Conservation (phyloP, 108 stramenopile species). For the Cyclotella sp. region DNA sequence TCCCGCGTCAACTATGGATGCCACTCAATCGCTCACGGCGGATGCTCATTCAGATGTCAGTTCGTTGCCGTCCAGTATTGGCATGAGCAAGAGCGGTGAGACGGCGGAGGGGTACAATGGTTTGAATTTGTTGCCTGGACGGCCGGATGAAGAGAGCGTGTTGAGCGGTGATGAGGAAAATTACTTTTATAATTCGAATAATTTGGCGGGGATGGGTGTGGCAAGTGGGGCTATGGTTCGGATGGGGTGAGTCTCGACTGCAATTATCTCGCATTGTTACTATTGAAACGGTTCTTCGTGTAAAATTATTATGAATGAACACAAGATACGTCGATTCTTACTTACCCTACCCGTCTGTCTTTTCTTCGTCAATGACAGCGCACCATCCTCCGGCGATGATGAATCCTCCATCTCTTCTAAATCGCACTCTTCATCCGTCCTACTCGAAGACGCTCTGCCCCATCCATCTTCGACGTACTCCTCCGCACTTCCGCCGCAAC, state of each 20-base stretch:
- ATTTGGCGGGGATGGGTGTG: conserved; percentile 7
- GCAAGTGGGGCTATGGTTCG: conserved; percentile 2
- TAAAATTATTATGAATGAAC: not conserved
- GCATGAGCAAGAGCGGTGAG: not conserved
- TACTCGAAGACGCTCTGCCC: conserved; percentile 22
- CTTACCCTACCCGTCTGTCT: not conserved
- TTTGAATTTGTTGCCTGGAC: conserved; percentile 17
- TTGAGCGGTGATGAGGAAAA: not conserved
- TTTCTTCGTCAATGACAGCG: not conserved
- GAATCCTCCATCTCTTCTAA: conserved; percentile 18
- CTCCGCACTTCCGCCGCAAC: conserved; percentile 18
- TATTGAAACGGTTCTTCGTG: not conserved
- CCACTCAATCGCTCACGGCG: conserved; percentile 30
- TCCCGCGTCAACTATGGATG: conserved; percentile 27
- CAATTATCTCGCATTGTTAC: not conserved
- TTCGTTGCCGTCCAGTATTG: conserved; percentile 17
- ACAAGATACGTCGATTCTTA: not conserved
- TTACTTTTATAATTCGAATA: not conserved
- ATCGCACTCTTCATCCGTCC: conserved; percentile 5
- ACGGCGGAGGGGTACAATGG: not conserved
- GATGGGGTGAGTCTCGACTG: conserved; percentile 8
- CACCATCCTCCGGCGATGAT: not conserved
- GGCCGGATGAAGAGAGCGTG: conserved; percentile 17
- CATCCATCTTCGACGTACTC: not conserved
- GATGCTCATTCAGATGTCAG: conserved; percentile 14